Evolutionary conservation across 257 asterid species (phyloP), one percentile per base, ranked within the genome.

Genomic region (Vinca minor): DNA sequence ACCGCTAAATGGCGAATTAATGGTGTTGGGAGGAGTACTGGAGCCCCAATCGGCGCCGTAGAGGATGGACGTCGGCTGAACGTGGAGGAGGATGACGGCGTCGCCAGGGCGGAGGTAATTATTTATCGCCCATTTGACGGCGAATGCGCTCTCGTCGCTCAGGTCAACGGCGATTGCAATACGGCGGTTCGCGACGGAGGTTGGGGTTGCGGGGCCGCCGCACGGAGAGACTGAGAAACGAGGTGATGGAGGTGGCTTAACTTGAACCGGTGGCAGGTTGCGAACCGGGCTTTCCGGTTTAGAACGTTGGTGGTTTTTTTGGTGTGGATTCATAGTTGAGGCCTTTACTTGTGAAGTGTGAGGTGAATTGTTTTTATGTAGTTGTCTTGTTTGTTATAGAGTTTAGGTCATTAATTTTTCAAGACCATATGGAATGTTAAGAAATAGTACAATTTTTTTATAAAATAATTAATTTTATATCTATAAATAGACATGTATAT

Each of bases 31-130:
- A 8, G 69, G 67, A 44, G 78, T 57, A 26, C 71, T 73, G 73
- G 79, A 62, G 21, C 76, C 88, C 88, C 85, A 82, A 23, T 82
- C 88, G 3, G 80, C 83, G 1, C 88, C 88, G 69, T 77, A 79
- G 60, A 79, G 82, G 69, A 79, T 66, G 65, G 85, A 64, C 31
- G 85, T 82, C 57, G 76, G 73, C 10, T 59, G 68, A 38, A 82
- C 85, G 73, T 82, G 84, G 75, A 77, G 79, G 59, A 77, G 85
- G 50, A 80, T 64, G 26, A 82, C 85, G 57, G 71, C 52, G 64
- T 79, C 88, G 1, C 85, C 82, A 1, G 78, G 82, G 8, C 88
- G 85, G 75, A 82, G 75, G 77, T 82, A 82, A 32, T 82, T 77
- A 5, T 73, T 72, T 6, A 82, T 68, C 4, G 88, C 82, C 88